These are phyloP conservation scores for Solanum tarijense DNA, from an alignment of 257 asterid species.

Conservation along the genomic window DNA sequence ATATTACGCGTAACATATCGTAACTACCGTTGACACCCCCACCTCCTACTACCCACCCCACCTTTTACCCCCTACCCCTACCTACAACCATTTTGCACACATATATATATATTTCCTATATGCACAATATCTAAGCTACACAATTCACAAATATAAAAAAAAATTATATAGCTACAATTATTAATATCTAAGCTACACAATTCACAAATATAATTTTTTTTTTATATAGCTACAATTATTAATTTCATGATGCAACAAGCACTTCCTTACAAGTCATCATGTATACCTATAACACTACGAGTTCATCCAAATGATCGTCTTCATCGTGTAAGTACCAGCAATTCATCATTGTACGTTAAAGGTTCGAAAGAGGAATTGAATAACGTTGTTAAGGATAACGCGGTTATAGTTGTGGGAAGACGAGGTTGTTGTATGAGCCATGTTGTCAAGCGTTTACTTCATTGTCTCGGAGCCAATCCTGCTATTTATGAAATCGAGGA, in stretches of 20 bases:
- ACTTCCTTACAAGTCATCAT: slow-evolving; percentile 25
- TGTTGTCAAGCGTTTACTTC: slow-evolving; percentile 56
- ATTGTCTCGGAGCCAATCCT: slow-evolving; percentile 70
- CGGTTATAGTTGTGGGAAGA: slow-evolving; percentile 55
- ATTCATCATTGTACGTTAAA: neutral
- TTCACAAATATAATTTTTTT: neutral
- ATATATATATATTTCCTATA: neutral
- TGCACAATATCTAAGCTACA: neutral
- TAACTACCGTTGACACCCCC: slow-evolving; percentile 20
- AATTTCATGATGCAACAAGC: slow-evolving; percentile 30
- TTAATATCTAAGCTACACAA: neutral
- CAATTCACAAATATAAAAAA: neutral
- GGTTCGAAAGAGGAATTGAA: neutral
- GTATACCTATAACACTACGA: neutral
- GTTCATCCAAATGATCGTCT: neutral
- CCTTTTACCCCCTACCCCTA: neutral
- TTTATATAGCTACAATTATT: neutral
- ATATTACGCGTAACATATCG: slow-evolving; percentile 26
- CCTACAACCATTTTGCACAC: neutral
- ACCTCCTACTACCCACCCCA: neutral
- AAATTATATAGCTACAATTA: neutral
- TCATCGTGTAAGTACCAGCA: neutral
- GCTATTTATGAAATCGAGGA: slow-evolving; percentile 38
- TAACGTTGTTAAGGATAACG: slow-evolving; percentile 49
- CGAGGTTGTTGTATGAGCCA: slow-evolving; percentile 85